Base-by-base conservation (phyloP, 208 protist genomes). In the Trypanosoma theileri region DNA sequence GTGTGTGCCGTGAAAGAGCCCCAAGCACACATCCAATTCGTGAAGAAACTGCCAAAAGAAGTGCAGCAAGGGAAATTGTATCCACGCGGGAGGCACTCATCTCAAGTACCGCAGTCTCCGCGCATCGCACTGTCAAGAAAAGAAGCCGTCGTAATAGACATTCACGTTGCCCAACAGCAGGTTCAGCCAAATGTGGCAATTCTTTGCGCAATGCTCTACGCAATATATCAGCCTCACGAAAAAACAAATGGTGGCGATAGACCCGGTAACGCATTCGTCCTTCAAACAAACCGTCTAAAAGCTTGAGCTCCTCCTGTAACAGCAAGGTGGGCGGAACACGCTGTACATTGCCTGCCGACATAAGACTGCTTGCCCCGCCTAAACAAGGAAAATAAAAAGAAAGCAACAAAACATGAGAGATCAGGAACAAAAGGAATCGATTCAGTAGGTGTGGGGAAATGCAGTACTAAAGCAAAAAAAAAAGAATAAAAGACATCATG, bases 161-260 rank as follows among this genome's bases (percentile, higher is more conserved):
- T 28, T 45, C 19, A 10, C 22, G 60, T 17, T 17, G 48, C 46
- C 28, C 7, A 7, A 21, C 19, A 44, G 11, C 3, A 53, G 35
- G 14, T 57, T 53, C 14, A 19, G 46, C 28, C 13, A 71, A 65
- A 9, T 46, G 50, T 35, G 58, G 68, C 42, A 73, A 26, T 31
- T 44, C 14, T 9, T 53, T 63, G 4, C 16, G 24, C 42, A 75
- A 28, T 8, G 64, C 35, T 7, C 22, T 19, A 16, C 76, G 78
- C 7, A 71, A 26, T 21, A 73, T 66, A n/a, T 52, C 58, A 8
- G 54, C 60, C 17, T 53, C 26, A n/a, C 70, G 73, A 59, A 78
- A 82, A 55, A 89, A 89, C 16, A 55, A 16, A 61, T 89, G 84
- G 51, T 89, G 84, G 21, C 84, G 57, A 61, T 89, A 86, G 41